phyloP scores from a whole-genome alignment of 108 stramenopile genomes.

The Skeletonema costatum region DNA sequence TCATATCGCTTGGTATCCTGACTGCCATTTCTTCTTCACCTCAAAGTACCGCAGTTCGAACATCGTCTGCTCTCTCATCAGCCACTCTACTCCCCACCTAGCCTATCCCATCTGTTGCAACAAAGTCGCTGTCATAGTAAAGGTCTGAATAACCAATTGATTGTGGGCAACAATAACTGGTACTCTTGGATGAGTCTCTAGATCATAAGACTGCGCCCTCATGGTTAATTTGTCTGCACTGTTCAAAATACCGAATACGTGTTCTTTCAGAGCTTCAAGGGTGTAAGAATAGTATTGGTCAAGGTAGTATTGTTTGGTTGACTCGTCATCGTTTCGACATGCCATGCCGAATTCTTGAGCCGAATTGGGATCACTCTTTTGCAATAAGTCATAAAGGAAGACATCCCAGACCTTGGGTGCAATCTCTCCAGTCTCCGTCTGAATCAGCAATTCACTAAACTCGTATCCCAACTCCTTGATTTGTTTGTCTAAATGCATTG shows the following conservation, averaged over 20 bases:
- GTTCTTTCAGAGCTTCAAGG: slow-evolving; percentile 27
- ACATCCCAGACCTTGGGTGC: slow-evolving; percentile 45
- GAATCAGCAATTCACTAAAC: slow-evolving; percentile 21
- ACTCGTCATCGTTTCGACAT: slow-evolving; percentile 17
- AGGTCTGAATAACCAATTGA: slow-evolving; percentile 40
- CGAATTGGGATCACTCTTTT: slow-evolving; percentile 32
- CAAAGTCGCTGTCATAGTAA: slow-evolving; percentile 22
- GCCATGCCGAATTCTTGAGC: slow-evolving; percentile 33
- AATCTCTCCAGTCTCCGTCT: slow-evolving; percentile 39
- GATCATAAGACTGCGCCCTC: slow-evolving; percentile 34
- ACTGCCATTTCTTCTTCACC: not conserved
- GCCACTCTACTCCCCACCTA: not conserved
- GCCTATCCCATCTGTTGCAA: slow-evolving; percentile 25
- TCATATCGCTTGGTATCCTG: not conserved
- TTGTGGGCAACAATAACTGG: slow-evolving; percentile 45
- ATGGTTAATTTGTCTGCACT: slow-evolving; percentile 22
- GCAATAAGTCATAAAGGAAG: slow-evolving; percentile 37
- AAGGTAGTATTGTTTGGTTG: slow-evolving; percentile 34
- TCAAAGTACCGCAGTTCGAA: too few relatives aligned
- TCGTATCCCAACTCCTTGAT: slow-evolving; percentile 36
- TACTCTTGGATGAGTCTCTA: slow-evolving; percentile 40
- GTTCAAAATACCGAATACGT: slow-evolving; percentile 20
- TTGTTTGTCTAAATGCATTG: slow-evolving; percentile 25
- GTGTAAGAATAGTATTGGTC: slow-evolving; percentile 37
- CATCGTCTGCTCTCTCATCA: too few relatives aligned